Percentiles rank a stretch among this genome's conserved stretches.
These are phyloP conservation scores for Zasmidium cellare DNA, from an alignment of 2,329 filamentous ascomycete genomes.

Conservation along the genomic window DNA sequence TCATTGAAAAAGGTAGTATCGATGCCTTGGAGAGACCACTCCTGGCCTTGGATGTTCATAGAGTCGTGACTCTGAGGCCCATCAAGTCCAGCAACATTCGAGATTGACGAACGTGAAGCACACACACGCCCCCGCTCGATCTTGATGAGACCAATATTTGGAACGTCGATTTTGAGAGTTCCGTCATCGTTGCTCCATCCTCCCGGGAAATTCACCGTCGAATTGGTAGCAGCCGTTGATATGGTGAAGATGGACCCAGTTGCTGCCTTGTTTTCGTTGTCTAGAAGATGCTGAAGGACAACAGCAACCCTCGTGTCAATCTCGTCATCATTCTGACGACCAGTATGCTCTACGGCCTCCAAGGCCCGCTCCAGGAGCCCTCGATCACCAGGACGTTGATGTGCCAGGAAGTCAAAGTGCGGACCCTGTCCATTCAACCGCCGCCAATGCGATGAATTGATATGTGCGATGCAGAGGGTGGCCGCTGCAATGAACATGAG, in stretches of 20 bases:
- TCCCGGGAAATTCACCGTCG: background rate
- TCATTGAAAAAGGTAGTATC: conserved; percentile 2
- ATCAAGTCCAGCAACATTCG: too few relatives aligned
- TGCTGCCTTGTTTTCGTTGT: background rate
- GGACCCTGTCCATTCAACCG: background rate
- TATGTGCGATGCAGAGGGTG: conserved; percentile 1
- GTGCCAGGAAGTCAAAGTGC: background rate
- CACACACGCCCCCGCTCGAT: background rate
- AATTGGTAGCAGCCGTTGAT: background rate
- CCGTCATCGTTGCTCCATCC: background rate
- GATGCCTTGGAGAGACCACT: conserved; percentile 1
- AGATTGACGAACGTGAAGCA: too few relatives aligned
- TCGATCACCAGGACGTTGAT: conserved; percentile 2
- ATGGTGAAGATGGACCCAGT: background rate
- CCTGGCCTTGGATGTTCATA: background rate
- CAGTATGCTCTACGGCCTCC: background rate
- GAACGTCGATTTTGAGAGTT: background rate
- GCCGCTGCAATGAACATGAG: conserved; percentile 5
- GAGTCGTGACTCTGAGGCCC: too few relatives aligned
- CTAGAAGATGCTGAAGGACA: background rate
- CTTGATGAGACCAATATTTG: conserved; percentile 1
- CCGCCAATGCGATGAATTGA: background rate
- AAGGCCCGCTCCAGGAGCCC: background rate
- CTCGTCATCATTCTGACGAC: background rate
- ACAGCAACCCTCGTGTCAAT: background rate